Base-by-base conservation (phyloP, 2,329 filamentous ascomycete genomes). In the Phialophora tarda region DNA sequence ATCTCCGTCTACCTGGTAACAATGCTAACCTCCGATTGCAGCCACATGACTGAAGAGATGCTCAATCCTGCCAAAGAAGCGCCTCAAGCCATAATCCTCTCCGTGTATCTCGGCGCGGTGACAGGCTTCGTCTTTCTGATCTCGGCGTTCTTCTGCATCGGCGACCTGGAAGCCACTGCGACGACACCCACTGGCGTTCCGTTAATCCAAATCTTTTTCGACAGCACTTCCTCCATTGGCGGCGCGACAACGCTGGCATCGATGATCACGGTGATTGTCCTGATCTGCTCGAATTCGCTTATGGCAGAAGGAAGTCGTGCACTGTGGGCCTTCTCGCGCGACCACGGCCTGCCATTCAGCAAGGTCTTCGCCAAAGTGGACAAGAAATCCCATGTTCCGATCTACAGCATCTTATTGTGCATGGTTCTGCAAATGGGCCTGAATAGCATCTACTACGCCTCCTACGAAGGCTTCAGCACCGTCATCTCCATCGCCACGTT, bases 41-140 rank as follows among this genome's bases (percentile, higher is more conserved):
- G 78, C 0, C 84, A 86, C 64, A 85, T 86, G 83, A 82, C 80
- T 0, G 85, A 86, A 71, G 85, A 86, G 69, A 82, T 86, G 70
- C 80, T 80, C 57, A 78, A 84, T 58, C 80, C 84, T 2, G 56
- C 65, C 7, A 63, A 81, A 58, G 78, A 85, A 69, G 83, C 81
- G 1, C 85, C 85, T 0, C 74, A 80, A 72, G 81, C 81, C 1
- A 83, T 84, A 17, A 71, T 83, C 4, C 64, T 81, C 7, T 78
- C 80, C 0, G 81, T 83, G 0, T 76, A 77, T 14, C 73, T 84
- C 24, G 82, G 82, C 1, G 78, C 77, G 4, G 69, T 81, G 3
- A 83, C 81, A 0, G 82, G 82, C 1, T 81, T 83, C 66, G 73
- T 81, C 21, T 84, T 85, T 68, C 74, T 85, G 0, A 75, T 85